Evolutionary conservation across 192 early-diverging fungal species (phyloP), one percentile per base, ranked within the genome.

Genomic region (Podila clonocystis): DNA sequence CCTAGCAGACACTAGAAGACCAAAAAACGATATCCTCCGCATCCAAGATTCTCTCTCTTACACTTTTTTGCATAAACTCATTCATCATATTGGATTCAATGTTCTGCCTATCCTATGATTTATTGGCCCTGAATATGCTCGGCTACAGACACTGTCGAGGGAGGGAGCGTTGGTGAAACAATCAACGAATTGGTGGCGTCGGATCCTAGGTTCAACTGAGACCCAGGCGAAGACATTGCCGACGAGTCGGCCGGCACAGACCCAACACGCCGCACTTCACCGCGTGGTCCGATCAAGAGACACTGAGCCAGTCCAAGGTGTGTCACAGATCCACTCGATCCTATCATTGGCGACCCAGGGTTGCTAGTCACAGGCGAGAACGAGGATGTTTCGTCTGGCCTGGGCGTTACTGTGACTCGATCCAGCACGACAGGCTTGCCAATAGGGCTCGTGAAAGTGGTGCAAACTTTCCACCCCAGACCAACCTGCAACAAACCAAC

Each of bases 401-500:
- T 82, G 24, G 66, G 78, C 48, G 19, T 41, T 34, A 50, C 68
- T 49, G 29, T 65, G 67, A 58, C 68, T 68, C 82, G 74, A 76
- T 61, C 85, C 67, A 83, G 65, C 72, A 34, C 85, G 50, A 26
- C 63, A 22, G 84, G 83, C 45, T 86, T 84, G 34, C 87, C 83
- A 75, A 85, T 68, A 12, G 79, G 74, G 30, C 58, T 82, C 52
- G 79, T 82, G 76, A 82, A 78, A 19, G 85, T 83, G 0, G 85
- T 82, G 2, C 90, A 83, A 17, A 91, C 58, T 22, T 83, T 83
- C 84, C 87, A 89, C 4, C 86, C 90, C n/a, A 82, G 36, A 13
- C 91, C 93, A 9, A 92, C 86, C 36, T 89, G 83, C 41, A 89
- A 75, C 5, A 87, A 72, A 22, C 89, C 91, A 5, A 91, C 73